Evolutionary conservation across 495 filamentous ascomycete genomes (phyloP).

Genomic region (Lophium mytilinum): DNA sequence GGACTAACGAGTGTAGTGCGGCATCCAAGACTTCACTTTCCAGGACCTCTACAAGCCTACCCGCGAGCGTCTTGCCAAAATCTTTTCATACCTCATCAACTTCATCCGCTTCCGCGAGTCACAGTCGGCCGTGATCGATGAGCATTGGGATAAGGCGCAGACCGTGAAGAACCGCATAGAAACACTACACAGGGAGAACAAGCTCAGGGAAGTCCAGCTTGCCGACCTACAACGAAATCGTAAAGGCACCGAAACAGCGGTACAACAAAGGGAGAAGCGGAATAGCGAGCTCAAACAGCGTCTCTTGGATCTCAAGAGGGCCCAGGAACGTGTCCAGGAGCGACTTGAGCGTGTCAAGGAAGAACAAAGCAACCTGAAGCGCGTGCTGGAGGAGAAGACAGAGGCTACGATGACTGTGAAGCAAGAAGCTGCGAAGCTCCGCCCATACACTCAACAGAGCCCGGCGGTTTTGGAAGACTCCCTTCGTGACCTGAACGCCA

Average conservation of each 20-base stretch:
- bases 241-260: constrained; percentile 65
- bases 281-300: constrained; percentile 78
- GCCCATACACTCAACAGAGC: constrained; percentile 84
- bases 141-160: constrained; percentile 86
- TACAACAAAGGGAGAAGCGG: constrained; percentile 69
- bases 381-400: constrained; percentile 71
- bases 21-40: constrained; percentile 88
- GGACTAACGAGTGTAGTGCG: constrained; percentile 46
- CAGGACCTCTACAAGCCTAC: constrained; percentile 82
- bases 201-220: constrained; percentile 71
- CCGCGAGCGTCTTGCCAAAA: constrained; percentile 75
- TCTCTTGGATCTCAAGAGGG: constrained; percentile 64
- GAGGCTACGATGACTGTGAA: constrained; percentile 47
- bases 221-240: constrained; percentile 70
- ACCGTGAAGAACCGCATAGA: constrained; percentile 79
- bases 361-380: constrained; percentile 63
- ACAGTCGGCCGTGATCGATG: constrained; percentile 75
- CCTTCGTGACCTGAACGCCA: constrained; percentile 73
- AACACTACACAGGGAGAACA: constrained; percentile 74
- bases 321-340: constrained; percentile 69
- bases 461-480: constrained; percentile 72
- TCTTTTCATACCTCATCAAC: constrained; percentile 95
- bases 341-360: constrained; percentile 66
- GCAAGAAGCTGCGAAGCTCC: constrained; percentile 78
- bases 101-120: constrained; percentile 94